These are phyloP conservation scores for Botrytis hyacinthi DNA, from an alignment of 2,329 filamentous ascomycete genomes.

Conservation along the genomic window DNA sequence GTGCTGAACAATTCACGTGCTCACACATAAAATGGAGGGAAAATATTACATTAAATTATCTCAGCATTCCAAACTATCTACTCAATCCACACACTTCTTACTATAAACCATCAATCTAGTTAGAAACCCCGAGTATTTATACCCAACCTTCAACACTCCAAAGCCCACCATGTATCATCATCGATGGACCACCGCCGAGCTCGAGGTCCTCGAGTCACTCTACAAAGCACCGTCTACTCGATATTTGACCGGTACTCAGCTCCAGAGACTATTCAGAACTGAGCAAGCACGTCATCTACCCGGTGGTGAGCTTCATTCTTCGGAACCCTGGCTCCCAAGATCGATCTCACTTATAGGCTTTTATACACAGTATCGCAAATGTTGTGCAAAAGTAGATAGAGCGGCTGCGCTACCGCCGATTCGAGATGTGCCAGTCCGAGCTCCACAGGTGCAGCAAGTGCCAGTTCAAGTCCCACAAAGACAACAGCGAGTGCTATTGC, in stretches of 20 bases:
- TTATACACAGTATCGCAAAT: accelerated
- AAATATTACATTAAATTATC: no score
- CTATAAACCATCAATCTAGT: background rate
- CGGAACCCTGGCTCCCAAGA: background rate
- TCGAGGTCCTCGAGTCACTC: background rate
- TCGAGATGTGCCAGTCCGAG: no score
- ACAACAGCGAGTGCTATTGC: background rate
- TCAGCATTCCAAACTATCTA: background rate
- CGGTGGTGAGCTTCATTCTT: background rate
- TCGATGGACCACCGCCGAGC: background rate
- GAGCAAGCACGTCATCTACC: background rate
- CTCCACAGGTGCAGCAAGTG: background rate
- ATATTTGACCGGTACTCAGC: accelerated
- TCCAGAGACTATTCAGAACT: background rate
- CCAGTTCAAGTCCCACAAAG: background rate
- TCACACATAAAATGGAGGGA: background rate
- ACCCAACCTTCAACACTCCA: background rate
- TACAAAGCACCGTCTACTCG: accelerated
- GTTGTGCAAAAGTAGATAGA: no score
- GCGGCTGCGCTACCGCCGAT: background rate
- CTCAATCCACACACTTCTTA: background rate
- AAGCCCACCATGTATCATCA: background rate
- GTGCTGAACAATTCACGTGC: background rate
- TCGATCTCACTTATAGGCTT: accelerated
- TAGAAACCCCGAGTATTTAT: background rate